Evolutionary conservation across 495 filamentous ascomycete species (phyloP).

Genomic region (Podospora pseudoanserina): DNA sequence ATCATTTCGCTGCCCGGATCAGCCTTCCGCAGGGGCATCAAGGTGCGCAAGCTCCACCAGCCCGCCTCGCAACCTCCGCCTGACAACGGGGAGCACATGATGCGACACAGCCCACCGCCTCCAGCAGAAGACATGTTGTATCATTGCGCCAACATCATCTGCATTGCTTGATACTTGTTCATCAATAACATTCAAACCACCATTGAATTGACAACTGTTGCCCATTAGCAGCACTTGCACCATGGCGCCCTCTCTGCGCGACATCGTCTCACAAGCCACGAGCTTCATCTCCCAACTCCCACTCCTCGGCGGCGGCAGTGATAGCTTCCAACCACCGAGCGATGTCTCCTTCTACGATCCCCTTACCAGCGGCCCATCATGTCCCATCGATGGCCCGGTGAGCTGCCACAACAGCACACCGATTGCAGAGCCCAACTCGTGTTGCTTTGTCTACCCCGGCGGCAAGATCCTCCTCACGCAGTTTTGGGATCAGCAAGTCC

Average conservation of each 20-base stretch:
- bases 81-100: too few relatives aligned
- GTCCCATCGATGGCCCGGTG: constrained; percentile 45
- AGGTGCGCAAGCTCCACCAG: constrained; percentile 7
- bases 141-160: background rate
- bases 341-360: constrained; percentile 35
- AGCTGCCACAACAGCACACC: constrained; percentile 47
- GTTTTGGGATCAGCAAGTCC: constrained; percentile 77
- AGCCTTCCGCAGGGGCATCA: constrained; percentile 12
- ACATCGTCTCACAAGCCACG: constrained; percentile 18
- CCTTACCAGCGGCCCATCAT: constrained; percentile 36
- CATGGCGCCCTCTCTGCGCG: constrained; percentile 18
- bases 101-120: background rate
- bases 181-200: background rate
- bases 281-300: constrained; percentile 19
- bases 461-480: constrained; percentile 78
- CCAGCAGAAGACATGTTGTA: background rate
- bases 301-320: constrained; percentile 3
- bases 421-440: constrained; percentile 49
- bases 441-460: constrained; percentile 81
- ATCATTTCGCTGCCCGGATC: constrained; percentile 4
- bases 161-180: background rate
- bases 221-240: background rate
- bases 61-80: background rate
- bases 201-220: background rate
- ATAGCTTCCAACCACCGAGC: background rate